phyloP scores from a whole-genome alignment of 2,329 filamentous ascomycete genomes.

The Gliomastix tumulicola region DNA sequence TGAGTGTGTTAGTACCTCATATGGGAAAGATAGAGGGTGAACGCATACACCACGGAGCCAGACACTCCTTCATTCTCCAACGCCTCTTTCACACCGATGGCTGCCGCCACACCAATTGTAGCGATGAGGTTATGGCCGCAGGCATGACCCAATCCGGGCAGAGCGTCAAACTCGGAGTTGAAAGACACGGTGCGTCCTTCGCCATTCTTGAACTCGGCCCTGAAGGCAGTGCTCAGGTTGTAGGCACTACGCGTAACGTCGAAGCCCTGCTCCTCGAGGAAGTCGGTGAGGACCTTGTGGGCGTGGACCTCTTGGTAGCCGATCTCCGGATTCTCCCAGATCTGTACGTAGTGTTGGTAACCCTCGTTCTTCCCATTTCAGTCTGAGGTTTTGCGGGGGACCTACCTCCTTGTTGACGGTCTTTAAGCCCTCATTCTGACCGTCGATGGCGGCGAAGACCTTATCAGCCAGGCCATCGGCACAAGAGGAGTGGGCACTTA shows the following conservation, averaged over 20 bases:
- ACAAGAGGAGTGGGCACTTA: no score
- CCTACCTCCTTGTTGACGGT: slow-evolving; percentile 3
- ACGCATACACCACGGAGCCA: slow-evolving; percentile 6
- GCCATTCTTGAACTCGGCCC: slow-evolving; percentile 15
- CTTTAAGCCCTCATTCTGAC: slow-evolving; percentile 2
- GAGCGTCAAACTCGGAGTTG: slow-evolving; percentile 32
- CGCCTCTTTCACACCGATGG: slow-evolving; percentile 11
- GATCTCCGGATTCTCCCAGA: slow-evolving; percentile 18
- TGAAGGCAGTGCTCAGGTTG: slow-evolving; percentile 23
- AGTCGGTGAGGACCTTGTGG: slow-evolving; percentile 13
- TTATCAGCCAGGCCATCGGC: slow-evolving; percentile 2
- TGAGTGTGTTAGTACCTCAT: slow-evolving; percentile 1
- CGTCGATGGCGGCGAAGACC: slow-evolving; percentile 4
- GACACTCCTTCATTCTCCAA: slow-evolving; percentile 2
- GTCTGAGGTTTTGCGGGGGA: background rate
- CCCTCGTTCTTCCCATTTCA: slow-evolving; percentile 1
- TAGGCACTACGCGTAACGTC: slow-evolving; percentile 19
- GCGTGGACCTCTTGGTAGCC: slow-evolving; percentile 18
- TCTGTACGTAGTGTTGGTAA: no score
- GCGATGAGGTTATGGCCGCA: slow-evolving; percentile 51
- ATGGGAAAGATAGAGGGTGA: background rate
- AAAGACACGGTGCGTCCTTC: slow-evolving; percentile 21
- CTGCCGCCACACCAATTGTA: slow-evolving; percentile 36
- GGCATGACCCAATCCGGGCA: slow-evolving; percentile 43
- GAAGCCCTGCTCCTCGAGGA: slow-evolving; percentile 13